These are phyloP conservation scores for Fusarium vanettenii DNA, from an alignment of 2,329 filamentous ascomycete genomes.

Conservation along the genomic window DNA sequence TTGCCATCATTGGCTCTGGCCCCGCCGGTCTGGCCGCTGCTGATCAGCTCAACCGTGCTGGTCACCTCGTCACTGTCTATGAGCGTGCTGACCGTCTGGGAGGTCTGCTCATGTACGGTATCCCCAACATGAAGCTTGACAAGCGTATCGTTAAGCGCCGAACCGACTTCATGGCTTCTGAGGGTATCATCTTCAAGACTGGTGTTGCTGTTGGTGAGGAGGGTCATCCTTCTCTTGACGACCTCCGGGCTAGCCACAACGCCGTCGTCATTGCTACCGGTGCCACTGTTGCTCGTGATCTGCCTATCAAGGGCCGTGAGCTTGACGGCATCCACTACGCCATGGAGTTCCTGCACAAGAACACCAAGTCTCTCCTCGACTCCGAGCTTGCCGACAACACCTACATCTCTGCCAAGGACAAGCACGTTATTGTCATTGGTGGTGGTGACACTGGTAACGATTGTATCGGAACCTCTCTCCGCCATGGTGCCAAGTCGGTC, in stretches of 20 bases:
- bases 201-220: conserved; percentile 82
- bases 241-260: conserved; percentile 79
- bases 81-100: conserved; percentile 92
- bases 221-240: conserved; percentile 69
- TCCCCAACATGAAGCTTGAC: conserved; percentile 99
- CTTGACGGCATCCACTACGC: conserved; percentile 93
- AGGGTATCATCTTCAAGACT: conserved; percentile 86
- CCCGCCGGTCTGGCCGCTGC: conserved; percentile 90
- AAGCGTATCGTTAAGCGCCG: conserved; percentile 97
- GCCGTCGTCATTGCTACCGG: conserved; percentile 93
- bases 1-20: conserved; percentile 92
- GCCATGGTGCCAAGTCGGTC: conserved; percentile 94
- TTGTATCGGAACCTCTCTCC: conserved; percentile 95
- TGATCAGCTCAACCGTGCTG: conserved; percentile 94
- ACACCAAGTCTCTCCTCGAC: conserved; percentile 97
- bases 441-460: conserved; percentile 98
- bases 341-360: conserved; percentile 97
- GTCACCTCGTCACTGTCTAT: conserved; percentile 89
- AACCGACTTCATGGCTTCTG: conserved; percentile 92
- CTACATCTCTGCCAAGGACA: conserved; percentile 95
- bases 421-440: conserved; percentile 96
- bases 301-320: conserved; percentile 89
- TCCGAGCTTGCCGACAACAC: conserved; percentile 84
- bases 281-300: conserved; percentile 91
- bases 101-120: conserved; percentile 97